Conservation (phyloP, 305 asterid species). For the Plantago rigida region DNA sequence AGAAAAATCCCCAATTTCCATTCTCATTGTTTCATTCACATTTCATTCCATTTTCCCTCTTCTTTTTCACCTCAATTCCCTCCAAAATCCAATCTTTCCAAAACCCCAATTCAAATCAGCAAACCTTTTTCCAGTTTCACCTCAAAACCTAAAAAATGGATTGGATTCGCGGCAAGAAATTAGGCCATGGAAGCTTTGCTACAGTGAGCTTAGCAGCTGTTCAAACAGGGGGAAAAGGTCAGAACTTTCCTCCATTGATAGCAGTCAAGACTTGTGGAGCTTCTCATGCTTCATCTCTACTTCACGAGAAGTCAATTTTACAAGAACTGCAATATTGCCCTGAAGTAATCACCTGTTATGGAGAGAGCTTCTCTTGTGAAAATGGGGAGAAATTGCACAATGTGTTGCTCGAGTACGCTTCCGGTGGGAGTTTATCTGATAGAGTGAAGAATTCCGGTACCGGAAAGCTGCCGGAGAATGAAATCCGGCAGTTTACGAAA, state of each 20-base stretch:
- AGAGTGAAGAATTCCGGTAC: slow-evolving; percentile 23
- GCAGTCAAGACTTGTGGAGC: slow-evolving; percentile 54
- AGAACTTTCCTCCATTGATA: slow-evolving; percentile 32
- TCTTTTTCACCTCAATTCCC: slow-evolving; percentile 9
- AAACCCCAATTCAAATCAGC: background rate
- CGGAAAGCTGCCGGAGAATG: slow-evolving; percentile 29
- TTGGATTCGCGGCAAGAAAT: slow-evolving; percentile 55
- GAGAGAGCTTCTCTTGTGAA: slow-evolving; percentile 29
- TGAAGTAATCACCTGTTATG: slow-evolving; percentile 46
- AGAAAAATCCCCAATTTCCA: background rate
- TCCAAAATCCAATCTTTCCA: slow-evolving; percentile 5
- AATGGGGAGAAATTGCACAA: slow-evolving; percentile 38
- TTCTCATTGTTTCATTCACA: slow-evolving; percentile 4
- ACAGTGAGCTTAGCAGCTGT: slow-evolving; percentile 48
- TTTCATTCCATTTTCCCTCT: background rate
- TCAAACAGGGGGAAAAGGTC: slow-evolving; percentile 12
- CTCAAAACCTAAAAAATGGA: slow-evolving; percentile 34
- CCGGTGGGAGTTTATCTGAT: slow-evolving; percentile 40
- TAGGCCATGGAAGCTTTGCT: slow-evolving; percentile 65
- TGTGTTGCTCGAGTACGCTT: slow-evolving; percentile 40
- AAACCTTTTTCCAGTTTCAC: slow-evolving; percentile 8
- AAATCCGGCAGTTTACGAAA: slow-evolving; percentile 32
- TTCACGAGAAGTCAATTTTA: slow-evolving; percentile 42
- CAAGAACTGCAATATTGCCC: slow-evolving; percentile 47
- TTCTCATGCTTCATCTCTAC: slow-evolving; percentile 36